Evolutionary conservation across 2,329 filamentous ascomycete species (phyloP).

Genomic region (Pestalotiopsis sp.): DNA sequence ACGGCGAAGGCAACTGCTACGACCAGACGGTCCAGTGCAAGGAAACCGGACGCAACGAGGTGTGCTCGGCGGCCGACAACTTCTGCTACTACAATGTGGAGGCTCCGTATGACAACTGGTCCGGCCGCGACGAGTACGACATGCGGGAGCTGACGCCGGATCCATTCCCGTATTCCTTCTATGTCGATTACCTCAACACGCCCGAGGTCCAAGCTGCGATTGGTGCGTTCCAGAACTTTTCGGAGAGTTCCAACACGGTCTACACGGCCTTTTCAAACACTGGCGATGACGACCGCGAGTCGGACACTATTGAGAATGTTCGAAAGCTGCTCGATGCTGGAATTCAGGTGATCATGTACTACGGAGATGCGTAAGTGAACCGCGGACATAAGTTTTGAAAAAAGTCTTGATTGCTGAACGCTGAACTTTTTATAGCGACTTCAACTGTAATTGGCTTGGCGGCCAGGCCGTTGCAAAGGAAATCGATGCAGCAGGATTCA

Average conservation of each 20-base stretch:
- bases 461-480: constrained; percentile 25
- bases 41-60: constrained; percentile 45
- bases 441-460: constrained; percentile 34
- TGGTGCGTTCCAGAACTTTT: constrained; percentile 61
- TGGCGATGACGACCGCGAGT: constrained; percentile 45
- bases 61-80: constrained; percentile 54
- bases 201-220: constrained; percentile 53
- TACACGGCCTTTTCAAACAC: constrained; percentile 54
- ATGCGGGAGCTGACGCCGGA: constrained; percentile 55
- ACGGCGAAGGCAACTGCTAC: constrained; percentile 60
- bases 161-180: constrained; percentile 58
- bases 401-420: neutral
- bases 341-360: constrained; percentile 26
- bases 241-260: constrained; percentile 42
- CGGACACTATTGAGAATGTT: constrained; percentile 24
- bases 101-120: constrained; percentile 46
- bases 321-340: constrained; percentile 20
- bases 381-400: neutral
- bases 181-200: constrained; percentile 56
- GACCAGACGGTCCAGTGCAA: constrained; percentile 57
- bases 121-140: constrained; percentile 59
- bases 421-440: constrained; percentile 17
- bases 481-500: constrained; percentile 40
- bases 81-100: constrained; percentile 58
- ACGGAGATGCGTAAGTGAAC: constrained; percentile 24